Conservation (phyloP, 345 rosid genomes). For the Hirschfeldia incana region DNA sequence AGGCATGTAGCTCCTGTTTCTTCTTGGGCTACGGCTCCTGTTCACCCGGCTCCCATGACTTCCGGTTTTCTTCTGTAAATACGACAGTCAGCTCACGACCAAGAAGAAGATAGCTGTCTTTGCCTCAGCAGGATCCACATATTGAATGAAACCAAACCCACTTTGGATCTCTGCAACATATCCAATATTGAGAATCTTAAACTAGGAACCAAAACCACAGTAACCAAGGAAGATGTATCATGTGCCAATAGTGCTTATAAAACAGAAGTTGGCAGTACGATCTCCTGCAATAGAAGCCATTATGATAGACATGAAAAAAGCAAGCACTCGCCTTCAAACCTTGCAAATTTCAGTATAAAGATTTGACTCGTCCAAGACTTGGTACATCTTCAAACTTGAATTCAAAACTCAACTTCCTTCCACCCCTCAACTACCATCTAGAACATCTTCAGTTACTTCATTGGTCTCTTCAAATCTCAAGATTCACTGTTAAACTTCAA, state of each 20-base stretch:
- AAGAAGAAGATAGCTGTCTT: constrained; percentile 89
- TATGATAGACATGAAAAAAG: constrained; percentile 70
- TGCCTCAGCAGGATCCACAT: constrained; percentile 93
- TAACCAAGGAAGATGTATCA: constrained; percentile 33
- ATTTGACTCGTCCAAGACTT: too few species aligned
- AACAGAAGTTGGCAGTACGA: constrained; percentile 52
- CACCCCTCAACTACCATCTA: too few species aligned
- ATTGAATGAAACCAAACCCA: constrained; percentile 96
- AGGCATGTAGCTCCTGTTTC: too few species aligned
- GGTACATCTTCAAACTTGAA: too few species aligned
- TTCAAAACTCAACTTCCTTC: too few species aligned
- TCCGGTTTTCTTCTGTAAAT: constrained; percentile 70
- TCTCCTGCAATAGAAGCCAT: constrained; percentile 58
- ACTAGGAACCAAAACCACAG: constrained; percentile 7
- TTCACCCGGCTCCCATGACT: too few species aligned
- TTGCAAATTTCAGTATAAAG: constrained; percentile 89
- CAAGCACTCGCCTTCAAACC: constrained; percentile 99
- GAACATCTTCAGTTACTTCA: constrained; percentile 58
- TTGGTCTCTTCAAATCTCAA: constrained; percentile 93
- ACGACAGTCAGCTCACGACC: constrained; percentile 93
- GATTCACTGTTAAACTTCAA: constrained; percentile 90
- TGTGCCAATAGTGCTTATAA: too few species aligned
- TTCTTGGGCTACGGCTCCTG: too few species aligned
- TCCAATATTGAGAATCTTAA: constrained; percentile 4
- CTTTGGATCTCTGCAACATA: constrained; percentile 75